A percentile compares a stretch with the other conserved stretches of the same genome.
Evolutionary conservation across 169 alveolate species (phyloP).

Genomic region (Plasmodium sp.): DNA sequence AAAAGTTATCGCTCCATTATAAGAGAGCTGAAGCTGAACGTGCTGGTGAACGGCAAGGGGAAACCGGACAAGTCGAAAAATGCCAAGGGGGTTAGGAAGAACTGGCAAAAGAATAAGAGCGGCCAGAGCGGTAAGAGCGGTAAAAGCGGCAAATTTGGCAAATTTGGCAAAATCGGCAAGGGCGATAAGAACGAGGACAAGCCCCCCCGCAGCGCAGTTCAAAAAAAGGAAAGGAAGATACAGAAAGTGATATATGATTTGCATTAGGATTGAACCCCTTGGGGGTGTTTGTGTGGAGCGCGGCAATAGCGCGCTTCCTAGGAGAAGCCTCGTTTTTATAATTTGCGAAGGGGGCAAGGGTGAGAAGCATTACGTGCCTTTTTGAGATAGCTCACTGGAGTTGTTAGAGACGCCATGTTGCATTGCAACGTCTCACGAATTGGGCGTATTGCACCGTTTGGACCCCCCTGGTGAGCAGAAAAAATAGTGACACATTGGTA

Average conservation of each 20-base stretch:
- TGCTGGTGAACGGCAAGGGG: not conserved
- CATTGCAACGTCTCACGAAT: not conserved
- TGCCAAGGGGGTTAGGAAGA: not conserved
- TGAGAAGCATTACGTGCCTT: not conserved
- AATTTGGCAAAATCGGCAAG: not conserved
- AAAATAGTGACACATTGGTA: not conserved
- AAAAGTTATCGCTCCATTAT: constrained; percentile 37
- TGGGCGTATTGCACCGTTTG: not conserved
- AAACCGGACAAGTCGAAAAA: not conserved
- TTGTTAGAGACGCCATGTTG: not conserved
- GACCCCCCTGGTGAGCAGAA: not conserved
- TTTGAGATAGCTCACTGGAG: not conserved
- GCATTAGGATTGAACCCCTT: not conserved
- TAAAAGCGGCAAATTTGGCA: not conserved
- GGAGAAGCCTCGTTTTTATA: not conserved
- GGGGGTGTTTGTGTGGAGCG: not conserved
- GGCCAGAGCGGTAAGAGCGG: not conserved
- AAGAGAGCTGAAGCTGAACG: constrained; percentile 55
- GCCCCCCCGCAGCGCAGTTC: not conserved
- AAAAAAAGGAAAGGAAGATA: not conserved
- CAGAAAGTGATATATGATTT: not conserved
- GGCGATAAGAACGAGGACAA: not conserved
- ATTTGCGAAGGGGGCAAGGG: not conserved
- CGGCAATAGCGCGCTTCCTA: not conserved
- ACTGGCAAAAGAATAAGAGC: not conserved